These are phyloP conservation scores for Elaeagnus macrophylla DNA, from an alignment of 306 rosid species.

Conservation along the genomic window DNA sequence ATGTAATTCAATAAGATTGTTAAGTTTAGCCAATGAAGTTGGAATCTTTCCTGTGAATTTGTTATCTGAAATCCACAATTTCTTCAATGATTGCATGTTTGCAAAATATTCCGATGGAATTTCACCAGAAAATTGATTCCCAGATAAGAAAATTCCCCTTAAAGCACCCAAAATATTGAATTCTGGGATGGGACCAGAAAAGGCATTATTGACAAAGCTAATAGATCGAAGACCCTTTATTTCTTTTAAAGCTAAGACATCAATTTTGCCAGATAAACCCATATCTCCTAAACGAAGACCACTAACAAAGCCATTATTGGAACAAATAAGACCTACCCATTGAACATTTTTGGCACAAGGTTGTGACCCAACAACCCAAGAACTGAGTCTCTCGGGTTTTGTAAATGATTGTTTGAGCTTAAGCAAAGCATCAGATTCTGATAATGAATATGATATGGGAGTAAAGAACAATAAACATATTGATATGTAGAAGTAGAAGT, in stretches of 20 bases:
- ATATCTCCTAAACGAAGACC: conserved; percentile 49
- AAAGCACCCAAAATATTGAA: conserved; percentile 42
- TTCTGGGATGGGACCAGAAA: conserved; percentile 58
- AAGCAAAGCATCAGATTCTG: conserved; percentile 52
- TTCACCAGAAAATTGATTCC: conserved; percentile 58
- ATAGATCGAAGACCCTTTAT: conserved; percentile 37
- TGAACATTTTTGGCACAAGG: conserved; percentile 31
- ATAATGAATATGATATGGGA: conserved; percentile 22
- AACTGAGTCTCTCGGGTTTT: conserved; percentile 21
- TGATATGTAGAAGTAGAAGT: conserved; percentile 18
- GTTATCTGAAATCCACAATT: conserved; percentile 50
- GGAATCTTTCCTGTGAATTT: conserved; percentile 54
- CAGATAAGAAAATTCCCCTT: conserved; percentile 45
- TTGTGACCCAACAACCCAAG: conserved; percentile 30
- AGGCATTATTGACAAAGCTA: conserved; percentile 44
- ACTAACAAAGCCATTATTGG: conserved; percentile 25
- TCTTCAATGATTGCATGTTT: conserved; percentile 54
- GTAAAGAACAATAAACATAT: conserved; percentile 1
- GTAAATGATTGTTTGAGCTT: conserved; percentile 41
- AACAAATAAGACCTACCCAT: conserved; percentile 52
- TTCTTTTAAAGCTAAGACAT: conserved; percentile 35
- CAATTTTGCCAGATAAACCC: conserved; percentile 35
- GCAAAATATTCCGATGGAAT: conserved; percentile 45
- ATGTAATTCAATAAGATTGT: conserved; percentile 41
- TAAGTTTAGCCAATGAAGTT: conserved; percentile 27